Conservation (phyloP, 345 rosid genomes). For the Crucihimalaya himalaica region DNA sequence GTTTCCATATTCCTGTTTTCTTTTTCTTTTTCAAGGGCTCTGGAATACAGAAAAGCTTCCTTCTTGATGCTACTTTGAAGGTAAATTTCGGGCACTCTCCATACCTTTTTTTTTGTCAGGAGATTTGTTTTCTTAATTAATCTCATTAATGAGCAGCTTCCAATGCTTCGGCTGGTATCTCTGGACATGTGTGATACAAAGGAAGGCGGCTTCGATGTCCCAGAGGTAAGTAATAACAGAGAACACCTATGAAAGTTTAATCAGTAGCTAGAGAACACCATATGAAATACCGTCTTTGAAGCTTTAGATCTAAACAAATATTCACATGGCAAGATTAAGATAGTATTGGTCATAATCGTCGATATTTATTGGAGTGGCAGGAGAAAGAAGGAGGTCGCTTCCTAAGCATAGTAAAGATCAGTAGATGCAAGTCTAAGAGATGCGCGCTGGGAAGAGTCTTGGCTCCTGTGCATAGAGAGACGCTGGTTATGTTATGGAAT, state of each 20-base stretch:
- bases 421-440: conserved; percentile 57
- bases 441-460: conserved; percentile 36
- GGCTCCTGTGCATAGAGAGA: conserved; percentile 55
- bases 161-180: conserved; percentile 65
- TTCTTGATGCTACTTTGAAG: conserved; percentile 63
- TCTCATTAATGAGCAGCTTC: conserved; percentile 48
- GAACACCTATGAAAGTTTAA: neutral
- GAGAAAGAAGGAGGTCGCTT: conserved; percentile 32
- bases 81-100: conserved; percentile 38
- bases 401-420: conserved; percentile 57
- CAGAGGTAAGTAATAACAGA: conserved; percentile 51
- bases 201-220: conserved; percentile 66
- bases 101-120: neutral
- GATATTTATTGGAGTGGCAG: conserved; percentile 21
- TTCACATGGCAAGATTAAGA: conserved; percentile 7
- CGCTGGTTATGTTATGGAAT: conserved; percentile 56
- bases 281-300: neutral
- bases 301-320: conserved; percentile 13
- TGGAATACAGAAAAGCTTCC: conserved; percentile 58
- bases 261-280: neutral
- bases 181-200: conserved; percentile 71
- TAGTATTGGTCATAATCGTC: neutral
- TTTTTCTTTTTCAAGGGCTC: conserved; percentile 50
- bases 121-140: neutral
- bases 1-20: neutral